Base-by-base conservation (phyloP, 805 yeast genomes). In the Candida argentea region DNA sequence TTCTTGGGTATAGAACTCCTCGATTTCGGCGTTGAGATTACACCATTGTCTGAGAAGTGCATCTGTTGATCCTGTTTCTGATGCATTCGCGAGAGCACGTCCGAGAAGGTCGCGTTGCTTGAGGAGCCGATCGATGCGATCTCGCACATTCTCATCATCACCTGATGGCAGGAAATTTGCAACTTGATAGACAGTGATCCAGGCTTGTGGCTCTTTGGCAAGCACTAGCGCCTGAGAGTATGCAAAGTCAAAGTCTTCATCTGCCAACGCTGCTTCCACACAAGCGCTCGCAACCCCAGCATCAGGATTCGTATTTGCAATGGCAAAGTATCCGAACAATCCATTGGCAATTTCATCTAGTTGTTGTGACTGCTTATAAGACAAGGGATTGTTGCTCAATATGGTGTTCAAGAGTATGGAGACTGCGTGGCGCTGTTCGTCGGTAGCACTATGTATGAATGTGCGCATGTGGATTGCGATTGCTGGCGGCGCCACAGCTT, bases 141-240 rank as follows among this genome's bases (percentile, higher is more conserved):
- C n/a, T n/a, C n/a, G n/a, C n/a, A n/a, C n/a, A n/a, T n/a, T n/a
- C n/a, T n/a, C n/a, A n/a, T n/a, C n/a, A n/a, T n/a, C n/a, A n/a
- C n/a, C n/a, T n/a, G n/a, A n/a, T n/a, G n/a, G n/a, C n/a, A n/a
- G n/a, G n/a, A n/a, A n/a, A n/a, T n/a, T n/a, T n/a, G n/a, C 81
- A 3, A 79, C 75, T 40, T 83, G 94, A 41, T 76, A 78, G 35
- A 79, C 72, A 1, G 82, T 72, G 15, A 75, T 61, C 94, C 95
- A 85, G 12, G 35, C 31, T 2, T 34, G 37, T 8, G 32, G 25
- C 3, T 35, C 31, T 4, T 30, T 33, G 11, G 32, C 33, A 4
- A 71, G 46, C 13, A 50, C 57, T n/a, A 40, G 39, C 1, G 70
- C 46, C 24, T 59, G 53, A 3, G 52, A 50, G 36, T 61, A 65